Base-by-base conservation (phyloP, 768 basidiomycete species). In the Tulasnella sp. region DNA sequence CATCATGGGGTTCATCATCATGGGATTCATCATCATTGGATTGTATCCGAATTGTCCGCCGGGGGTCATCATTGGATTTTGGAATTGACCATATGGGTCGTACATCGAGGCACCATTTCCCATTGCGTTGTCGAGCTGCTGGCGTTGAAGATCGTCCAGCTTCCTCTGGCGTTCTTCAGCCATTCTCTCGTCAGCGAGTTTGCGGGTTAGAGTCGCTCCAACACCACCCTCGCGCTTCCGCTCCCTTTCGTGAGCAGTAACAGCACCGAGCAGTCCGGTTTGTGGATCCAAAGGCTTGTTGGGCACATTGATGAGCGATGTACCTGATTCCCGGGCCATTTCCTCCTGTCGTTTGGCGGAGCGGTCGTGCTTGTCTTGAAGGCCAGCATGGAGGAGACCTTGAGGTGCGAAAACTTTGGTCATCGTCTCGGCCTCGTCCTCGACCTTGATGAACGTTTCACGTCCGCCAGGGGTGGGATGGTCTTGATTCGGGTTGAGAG, bases 271-370 rank as follows among this genome's bases (percentile, higher is more conserved):
- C 58, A 99, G 87, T 49, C 97, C 97, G 58, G 93, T 94, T 83
- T 97, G 95, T 9, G 97, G 96, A 1, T 94, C 93, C 0, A 94
- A 95, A 0, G 96, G 95, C 81, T 97, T 97, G 81, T 91, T 89
- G 4, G 94, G 94, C n/a, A 99, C 94, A 82, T 97, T 96, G 85
- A 99, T 91, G 73, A 99, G 87, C 4, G 95, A 94, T 19, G 89
- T 93, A 37, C 97, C 97, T 8, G 87, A 90, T 84, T 97, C 96
- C 42, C 96, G 87, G 12, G 97, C 97, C 14, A 93, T 84, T 82
- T 97, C 94, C 82, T 99, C 97, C 80, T 98, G 95, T 72, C 91
- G 88, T 83, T 96, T 96, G 1, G 97, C 97, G 38, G 96, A 97
- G 42, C 97, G 89, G 81, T 97, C 96, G 82, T 96, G 91, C 82